Conservation (phyloP, 345 rosid species). For the Brassica nigra region DNA sequence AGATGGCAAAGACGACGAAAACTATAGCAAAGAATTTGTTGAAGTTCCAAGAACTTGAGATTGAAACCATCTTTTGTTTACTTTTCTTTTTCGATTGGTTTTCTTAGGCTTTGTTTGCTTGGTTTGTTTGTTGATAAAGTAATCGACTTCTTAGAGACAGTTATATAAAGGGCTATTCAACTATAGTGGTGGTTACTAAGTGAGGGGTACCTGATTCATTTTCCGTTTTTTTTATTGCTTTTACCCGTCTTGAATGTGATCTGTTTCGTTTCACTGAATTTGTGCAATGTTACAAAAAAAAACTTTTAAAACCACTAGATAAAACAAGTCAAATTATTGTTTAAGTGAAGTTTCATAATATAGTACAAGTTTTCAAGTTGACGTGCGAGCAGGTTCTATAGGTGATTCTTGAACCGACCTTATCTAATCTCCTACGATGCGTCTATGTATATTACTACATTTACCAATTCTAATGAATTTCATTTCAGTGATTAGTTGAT, state of each 20-base stretch:
- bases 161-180: slow-evolving; percentile 21
- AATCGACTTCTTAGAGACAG: slow-evolving; percentile 4
- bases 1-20: slow-evolving; percentile 28
- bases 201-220: slow-evolving; percentile 27
- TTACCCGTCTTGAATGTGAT: slow-evolving; percentile 33
- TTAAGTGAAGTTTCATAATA: too few species aligned
- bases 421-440: too few species aligned
- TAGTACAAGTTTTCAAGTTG: too few species aligned
- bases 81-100: not conserved
- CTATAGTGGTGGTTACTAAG: slow-evolving; percentile 37
- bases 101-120: not conserved
- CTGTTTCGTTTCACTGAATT: slow-evolving; percentile 27
- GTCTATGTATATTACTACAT: not conserved
- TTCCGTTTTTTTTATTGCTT: not conserved
- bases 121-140: slow-evolving; percentile 26
- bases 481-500: not conserved
- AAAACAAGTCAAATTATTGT: too few species aligned
- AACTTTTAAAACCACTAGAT: not conserved
- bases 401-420: too few species aligned
- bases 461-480: too few species aligned
- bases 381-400: too few species aligned
- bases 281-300: not conserved
- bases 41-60: slow-evolving; percentile 49
- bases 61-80: slow-evolving; percentile 16
- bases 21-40: slow-evolving; percentile 29